Conservation (phyloP, 768 basidiomycete genomes). For the Leccinum imitatum region DNA sequence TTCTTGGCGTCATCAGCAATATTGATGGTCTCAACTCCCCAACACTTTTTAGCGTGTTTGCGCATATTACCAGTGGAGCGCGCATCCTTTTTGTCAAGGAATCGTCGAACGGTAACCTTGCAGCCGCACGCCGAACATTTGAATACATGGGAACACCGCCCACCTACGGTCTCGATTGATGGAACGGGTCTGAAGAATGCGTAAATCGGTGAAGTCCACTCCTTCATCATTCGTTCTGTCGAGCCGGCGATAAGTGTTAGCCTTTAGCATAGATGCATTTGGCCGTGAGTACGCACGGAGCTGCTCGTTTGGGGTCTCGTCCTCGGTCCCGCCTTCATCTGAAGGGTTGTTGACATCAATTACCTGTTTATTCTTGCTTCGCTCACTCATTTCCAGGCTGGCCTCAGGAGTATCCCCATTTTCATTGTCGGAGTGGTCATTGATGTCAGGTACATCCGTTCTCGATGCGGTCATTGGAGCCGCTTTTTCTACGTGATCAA, state of each 20-base stretch:
- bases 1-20: too few relatives aligned
- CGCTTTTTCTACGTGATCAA: background rate
- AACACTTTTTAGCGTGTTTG: too few relatives aligned
- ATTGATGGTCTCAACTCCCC: too few relatives aligned
- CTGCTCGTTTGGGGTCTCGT: background rate
- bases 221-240: background rate
- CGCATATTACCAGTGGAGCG: too few relatives aligned
- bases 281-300: background rate
- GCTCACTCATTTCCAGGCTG: background rate
- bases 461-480: background rate
- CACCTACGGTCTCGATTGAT: background rate
- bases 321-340: background rate
- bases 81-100: too few relatives aligned
- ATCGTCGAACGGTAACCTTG: too few relatives aligned
- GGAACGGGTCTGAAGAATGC: constrained; percentile 1
- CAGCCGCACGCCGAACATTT: too few relatives aligned
- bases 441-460: background rate
- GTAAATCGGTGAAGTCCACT: constrained; percentile 2
- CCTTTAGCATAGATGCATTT: background rate
- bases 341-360: background rate
- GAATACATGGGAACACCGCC: too few relatives aligned
- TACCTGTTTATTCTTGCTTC: background rate
- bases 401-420: background rate
- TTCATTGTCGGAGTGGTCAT: background rate
- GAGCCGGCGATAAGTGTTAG: too few relatives aligned